These are phyloP conservation scores for Komagataella phaffii DNA, from an alignment of 805 yeast species.

Conservation along the genomic window DNA sequence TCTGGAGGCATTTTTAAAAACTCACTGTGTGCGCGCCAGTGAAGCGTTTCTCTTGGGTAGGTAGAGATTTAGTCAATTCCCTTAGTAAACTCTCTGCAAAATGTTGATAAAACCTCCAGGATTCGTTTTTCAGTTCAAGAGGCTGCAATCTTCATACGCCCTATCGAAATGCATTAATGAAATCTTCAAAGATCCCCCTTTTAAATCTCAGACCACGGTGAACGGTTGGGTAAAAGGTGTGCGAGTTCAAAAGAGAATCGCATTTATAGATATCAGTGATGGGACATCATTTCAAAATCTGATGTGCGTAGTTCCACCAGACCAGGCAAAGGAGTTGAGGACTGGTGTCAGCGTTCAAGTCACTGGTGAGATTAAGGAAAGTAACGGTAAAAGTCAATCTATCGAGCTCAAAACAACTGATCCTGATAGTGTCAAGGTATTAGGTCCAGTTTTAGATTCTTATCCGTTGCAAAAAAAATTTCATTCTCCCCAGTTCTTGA, in stretches of 20 bases:
- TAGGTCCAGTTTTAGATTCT: constrained; percentile 47
- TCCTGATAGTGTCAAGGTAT: constrained; percentile 24
- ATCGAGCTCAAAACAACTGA: constrained; percentile 31
- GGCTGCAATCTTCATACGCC: constrained; percentile 1
- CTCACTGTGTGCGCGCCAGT: neutral
- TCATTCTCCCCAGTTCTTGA: constrained; percentile 50
- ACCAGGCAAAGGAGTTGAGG: constrained; percentile 16
- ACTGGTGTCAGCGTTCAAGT: constrained; percentile 23
- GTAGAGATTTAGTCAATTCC: neutral
- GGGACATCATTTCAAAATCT: constrained; percentile 50
- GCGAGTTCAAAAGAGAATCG: constrained; percentile 59
- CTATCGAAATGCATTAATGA: constrained; percentile 15
- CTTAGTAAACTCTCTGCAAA: neutral
- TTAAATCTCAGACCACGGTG: constrained; percentile 26
- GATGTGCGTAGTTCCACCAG: constrained; percentile 38
- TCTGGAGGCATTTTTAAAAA: neutral
- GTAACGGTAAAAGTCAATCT: constrained; percentile 33
- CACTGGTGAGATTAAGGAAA: constrained; percentile 21
- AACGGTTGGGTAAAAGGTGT: constrained; percentile 70
- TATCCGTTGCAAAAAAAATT: constrained; percentile 81
- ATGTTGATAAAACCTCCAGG: neutral
- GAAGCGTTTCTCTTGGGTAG: neutral
- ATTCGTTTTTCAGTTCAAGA: neutral
- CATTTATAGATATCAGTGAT: constrained; percentile 71
- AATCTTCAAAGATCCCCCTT: constrained; percentile 15